These are phyloP conservation scores for Aspergillus puulaauensis DNA, from an alignment of 2,329 filamentous ascomycete species.

Conservation along the genomic window DNA sequence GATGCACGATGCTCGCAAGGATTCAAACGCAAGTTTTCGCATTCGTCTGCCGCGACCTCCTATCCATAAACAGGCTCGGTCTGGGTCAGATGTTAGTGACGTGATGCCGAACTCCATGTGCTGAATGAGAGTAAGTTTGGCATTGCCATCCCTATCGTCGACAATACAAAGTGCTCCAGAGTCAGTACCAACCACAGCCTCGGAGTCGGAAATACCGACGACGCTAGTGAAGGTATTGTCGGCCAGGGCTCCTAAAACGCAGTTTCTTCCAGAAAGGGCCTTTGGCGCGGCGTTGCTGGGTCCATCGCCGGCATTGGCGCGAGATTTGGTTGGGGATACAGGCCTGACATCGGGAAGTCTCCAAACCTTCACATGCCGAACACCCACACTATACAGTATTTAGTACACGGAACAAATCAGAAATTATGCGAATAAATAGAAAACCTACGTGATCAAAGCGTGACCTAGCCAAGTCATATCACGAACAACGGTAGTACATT, in stretches of 20 bases:
- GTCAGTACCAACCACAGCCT: constrained; percentile 82
- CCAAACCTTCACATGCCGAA: constrained; percentile 93
- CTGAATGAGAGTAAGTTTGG: constrained; percentile 67
- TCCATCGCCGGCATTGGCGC: constrained; percentile 44
- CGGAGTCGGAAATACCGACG: constrained; percentile 67
- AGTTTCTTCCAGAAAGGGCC: constrained; percentile 81
- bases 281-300: constrained; percentile 52
- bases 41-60: constrained; percentile 64
- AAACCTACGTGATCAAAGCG: constrained; percentile 68
- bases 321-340: constrained; percentile 64
- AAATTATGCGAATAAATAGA: no score
- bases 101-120: constrained; percentile 67
- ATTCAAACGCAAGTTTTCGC: constrained; percentile 46
- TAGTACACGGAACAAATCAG: constrained; percentile 2
- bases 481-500: constrained; percentile 83
- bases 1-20: constrained; percentile 33
- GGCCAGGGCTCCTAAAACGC: constrained; percentile 75
- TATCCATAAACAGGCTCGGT: constrained; percentile 62
- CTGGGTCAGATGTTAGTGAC: constrained; percentile 62
- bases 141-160: constrained; percentile 71
- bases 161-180: constrained; percentile 85
- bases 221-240: constrained; percentile 84
- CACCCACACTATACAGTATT: constrained; percentile 59
- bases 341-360: constrained; percentile 67
- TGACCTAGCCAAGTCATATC: constrained; percentile 90